phyloP scores from a whole-genome alignment of 495 filamentous ascomycete species.

The Podospora appendiculata region DNA sequence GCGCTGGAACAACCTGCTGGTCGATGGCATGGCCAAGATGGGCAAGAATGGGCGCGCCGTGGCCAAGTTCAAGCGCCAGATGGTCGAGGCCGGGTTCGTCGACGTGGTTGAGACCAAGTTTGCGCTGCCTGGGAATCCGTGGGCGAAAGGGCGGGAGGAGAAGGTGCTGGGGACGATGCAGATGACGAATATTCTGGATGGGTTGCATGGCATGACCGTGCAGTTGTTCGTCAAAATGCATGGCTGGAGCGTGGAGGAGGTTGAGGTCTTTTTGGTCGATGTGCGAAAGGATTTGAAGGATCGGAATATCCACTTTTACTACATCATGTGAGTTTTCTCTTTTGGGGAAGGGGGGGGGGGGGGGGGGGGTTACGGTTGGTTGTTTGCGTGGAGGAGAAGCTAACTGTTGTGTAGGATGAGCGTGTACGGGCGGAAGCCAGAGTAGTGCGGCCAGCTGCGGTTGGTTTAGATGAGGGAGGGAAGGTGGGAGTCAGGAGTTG shows the following conservation, averaged over 20 bases:
- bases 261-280: slow-evolving; percentile 44
- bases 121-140: slow-evolving; percentile 31
- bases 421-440: not conserved
- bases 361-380: not conserved
- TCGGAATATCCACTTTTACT: slow-evolving; percentile 37
- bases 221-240: slow-evolving; percentile 42
- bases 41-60: slow-evolving; percentile 27
- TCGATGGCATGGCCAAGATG: slow-evolving; percentile 18
- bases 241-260: slow-evolving; percentile 38
- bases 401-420: not conserved
- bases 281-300: slow-evolving; percentile 45
- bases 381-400: not conserved
- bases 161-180: slow-evolving; percentile 40
- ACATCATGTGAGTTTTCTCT: not conserved
- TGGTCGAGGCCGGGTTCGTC: slow-evolving; percentile 25
- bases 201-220: slow-evolving; percentile 39
- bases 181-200: slow-evolving; percentile 25
- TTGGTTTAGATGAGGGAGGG: not conserved
- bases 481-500: not conserved
- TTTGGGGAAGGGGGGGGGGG: not conserved
- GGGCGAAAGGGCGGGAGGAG: slow-evolving; percentile 34
- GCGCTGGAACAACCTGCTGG: slow-evolving; percentile 24
- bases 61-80: slow-evolving; percentile 17
- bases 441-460: not conserved
- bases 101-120: slow-evolving; percentile 25